Evolutionary conservation across 1,284 basidiomycete species (phyloP), one percentile per base, ranked within the genome.

Genomic region (Ganoderma multipileum): DNA sequence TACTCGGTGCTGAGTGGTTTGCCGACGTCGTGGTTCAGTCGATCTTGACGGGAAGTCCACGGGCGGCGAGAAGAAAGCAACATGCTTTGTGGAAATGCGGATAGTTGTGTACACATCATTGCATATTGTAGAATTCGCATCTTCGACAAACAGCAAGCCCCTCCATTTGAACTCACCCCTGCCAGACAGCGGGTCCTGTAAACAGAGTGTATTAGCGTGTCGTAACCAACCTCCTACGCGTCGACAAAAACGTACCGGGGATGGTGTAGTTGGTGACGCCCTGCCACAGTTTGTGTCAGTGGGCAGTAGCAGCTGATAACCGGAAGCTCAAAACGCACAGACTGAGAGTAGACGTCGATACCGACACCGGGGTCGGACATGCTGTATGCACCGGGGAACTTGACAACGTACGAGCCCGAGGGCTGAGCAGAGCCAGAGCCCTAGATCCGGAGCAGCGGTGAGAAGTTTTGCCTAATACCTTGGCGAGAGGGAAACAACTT

Each of bases 301-400:
- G 36, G 2, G 11, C 44, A 14, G 23, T n/a, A 18, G 36, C 16
- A 36, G 16, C 16, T 26, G 38, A 41, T 2, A 20, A 23, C 5
- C 14, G 7, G 50, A 28, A 4, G 7, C 28, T 38, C 30, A 9
- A 3, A 41, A 68, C 68, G 20, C 30, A 73, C 75, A 20, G 75
- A 61, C 65, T 78, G 50, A 33, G 73, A 68, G 76, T 82, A 82
- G 39, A 83, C 77, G 69, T 82, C 77, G 62, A 82, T 78, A 64
- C 71, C 73, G 57, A 82, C 76, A 66, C 81, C 78, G 33, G 80
- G 80, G 72, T 81, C 80, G 55, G 77, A 78, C 74, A 63, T 74
- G 72, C 59, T 66, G 72, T 81, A 83, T 18, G 78, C 82, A 42
- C 82, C 82, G 14, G 81, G 82, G 76, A 83, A 78, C 64, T 77